A percentile compares a stretch with the other conserved stretches of the same genome.
Evolutionary conservation across 2,329 filamentous ascomycete genomes (phyloP).

Genomic region (Sarocladiaceae sp.): DNA sequence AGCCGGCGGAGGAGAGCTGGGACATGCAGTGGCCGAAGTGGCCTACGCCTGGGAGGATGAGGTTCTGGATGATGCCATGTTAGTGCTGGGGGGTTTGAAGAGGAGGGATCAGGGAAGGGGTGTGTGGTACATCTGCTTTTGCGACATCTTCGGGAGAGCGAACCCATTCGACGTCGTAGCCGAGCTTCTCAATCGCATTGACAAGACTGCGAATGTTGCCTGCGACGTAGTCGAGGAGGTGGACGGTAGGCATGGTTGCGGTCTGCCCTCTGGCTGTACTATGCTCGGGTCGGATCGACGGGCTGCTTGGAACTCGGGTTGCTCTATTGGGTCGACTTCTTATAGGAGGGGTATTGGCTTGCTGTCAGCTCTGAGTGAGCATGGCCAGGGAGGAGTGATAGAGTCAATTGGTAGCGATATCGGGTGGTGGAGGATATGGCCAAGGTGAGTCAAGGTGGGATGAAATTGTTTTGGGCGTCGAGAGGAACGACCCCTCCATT

Average conservation of each 20-base stretch:
- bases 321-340: too few relatives aligned
- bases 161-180: conserved; percentile 91
- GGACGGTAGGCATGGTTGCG: conserved; percentile 63
- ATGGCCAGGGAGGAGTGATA: background rate
- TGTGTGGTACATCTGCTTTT: conserved; percentile 66
- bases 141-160: conserved; percentile 75
- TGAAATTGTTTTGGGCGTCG: conserved; percentile 10
- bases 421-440: background rate
- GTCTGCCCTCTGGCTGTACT: conserved; percentile 19
- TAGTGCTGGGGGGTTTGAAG: conserved; percentile 14
- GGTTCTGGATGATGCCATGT: conserved; percentile 57
- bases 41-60: conserved; percentile 93
- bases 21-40: conserved; percentile 95
- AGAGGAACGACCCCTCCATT: background rate
- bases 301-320: too few relatives aligned
- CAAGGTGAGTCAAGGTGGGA: conserved; percentile 11
- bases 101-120: background rate
- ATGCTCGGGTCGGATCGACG: background rate
- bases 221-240: conserved; percentile 83
- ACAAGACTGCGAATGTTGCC: conserved; percentile 94
- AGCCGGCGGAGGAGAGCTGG: conserved; percentile 76
- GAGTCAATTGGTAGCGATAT: background rate
- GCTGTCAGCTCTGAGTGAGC: conserved; percentile 4
- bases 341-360: background rate
- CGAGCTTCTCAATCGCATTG: conserved; percentile 95